Conservation (phyloP, 805 yeast genomes). For the Starmerella stellata region DNA sequence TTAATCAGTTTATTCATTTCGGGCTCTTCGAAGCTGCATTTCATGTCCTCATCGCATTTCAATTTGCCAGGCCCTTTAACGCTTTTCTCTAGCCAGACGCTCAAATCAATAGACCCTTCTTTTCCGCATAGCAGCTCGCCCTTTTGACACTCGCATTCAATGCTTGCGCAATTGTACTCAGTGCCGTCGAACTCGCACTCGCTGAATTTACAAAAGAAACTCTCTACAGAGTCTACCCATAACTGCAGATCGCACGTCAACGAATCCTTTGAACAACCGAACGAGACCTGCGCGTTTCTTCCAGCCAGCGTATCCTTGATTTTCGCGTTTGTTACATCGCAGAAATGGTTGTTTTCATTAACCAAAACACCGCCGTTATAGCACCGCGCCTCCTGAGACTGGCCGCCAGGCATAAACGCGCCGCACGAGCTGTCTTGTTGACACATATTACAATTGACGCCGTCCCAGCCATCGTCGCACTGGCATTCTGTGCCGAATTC, state of each 20-base stretch:
- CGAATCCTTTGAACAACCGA: slow-evolving; percentile 58
- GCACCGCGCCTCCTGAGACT: slow-evolving; percentile 63
- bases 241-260: slow-evolving; percentile 73
- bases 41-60: slow-evolving; percentile 45
- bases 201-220: slow-evolving; percentile 71
- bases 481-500: slow-evolving; percentile 35
- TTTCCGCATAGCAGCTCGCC: slow-evolving; percentile 89
- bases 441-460: slow-evolving; percentile 84
- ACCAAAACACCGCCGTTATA: slow-evolving; percentile 72
- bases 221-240: slow-evolving; percentile 83
- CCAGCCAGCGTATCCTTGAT: slow-evolving; percentile 67
- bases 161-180: slow-evolving; percentile 56
- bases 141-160: slow-evolving; percentile 78
- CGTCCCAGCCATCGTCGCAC: slow-evolving; percentile 79
- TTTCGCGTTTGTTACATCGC: slow-evolving; percentile 79
- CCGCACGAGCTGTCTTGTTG: slow-evolving; percentile 56
- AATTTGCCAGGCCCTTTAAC: slow-evolving; percentile 89
- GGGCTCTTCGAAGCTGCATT: slow-evolving; percentile 79
- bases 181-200: slow-evolving; percentile 55
- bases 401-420: slow-evolving; percentile 54
- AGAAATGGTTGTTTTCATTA: slow-evolving; percentile 68
- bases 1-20: slow-evolving; percentile 83
- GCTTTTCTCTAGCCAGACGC: slow-evolving; percentile 78
- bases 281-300: slow-evolving; percentile 75
- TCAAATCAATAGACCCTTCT: slow-evolving; percentile 80